phyloP scores from a whole-genome alignment of 192 early-diverging fungal species.

The Rhizophagus clarus region DNA sequence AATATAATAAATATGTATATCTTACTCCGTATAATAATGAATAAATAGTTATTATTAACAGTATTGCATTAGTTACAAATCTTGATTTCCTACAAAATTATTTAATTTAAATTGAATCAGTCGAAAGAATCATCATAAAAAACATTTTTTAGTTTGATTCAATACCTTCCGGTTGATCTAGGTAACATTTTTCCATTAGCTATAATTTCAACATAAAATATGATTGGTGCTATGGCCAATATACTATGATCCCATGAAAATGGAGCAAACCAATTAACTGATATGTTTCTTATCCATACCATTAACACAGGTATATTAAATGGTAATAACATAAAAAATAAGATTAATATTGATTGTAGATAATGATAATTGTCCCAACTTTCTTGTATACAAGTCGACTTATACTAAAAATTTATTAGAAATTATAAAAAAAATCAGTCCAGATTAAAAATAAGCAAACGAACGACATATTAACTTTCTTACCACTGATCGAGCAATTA shows the following conservation, averaged over 20 bases:
- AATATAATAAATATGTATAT: slow-evolving; percentile 31
- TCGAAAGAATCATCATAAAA: neutral
- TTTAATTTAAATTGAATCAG: too few species aligned
- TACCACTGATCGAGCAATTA: slow-evolving; percentile 36
- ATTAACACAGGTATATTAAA: slow-evolving; percentile 75
- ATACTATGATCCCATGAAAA: slow-evolving; percentile 76
- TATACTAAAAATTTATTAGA: slow-evolving; percentile 6
- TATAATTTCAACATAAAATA: slow-evolving; percentile 59
- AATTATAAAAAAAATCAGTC: neutral
- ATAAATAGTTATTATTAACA: slow-evolving; percentile 23
- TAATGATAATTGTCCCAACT: slow-evolving; percentile 61
- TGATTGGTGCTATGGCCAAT: slow-evolving; percentile 58
- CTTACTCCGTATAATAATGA: slow-evolving; percentile 29
- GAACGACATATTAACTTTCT: slow-evolving; percentile 18
- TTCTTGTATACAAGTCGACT: slow-evolving; percentile 36
- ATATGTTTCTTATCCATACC: slow-evolving; percentile 80
- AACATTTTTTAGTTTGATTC: neutral
- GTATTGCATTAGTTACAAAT: slow-evolving; percentile 6
- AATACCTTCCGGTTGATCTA: slow-evolving; percentile 45
- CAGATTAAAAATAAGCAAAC: neutral
- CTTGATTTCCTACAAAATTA: neutral
- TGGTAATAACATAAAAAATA: slow-evolving; percentile 72
- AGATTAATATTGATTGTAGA: slow-evolving; percentile 66
- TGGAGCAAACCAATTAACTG: slow-evolving; percentile 80
- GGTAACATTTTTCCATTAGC: slow-evolving; percentile 58